Evolutionary conservation across 352 stramenopile genomes (phyloP).

Genomic region (Phytophthora pinifolia): DNA sequence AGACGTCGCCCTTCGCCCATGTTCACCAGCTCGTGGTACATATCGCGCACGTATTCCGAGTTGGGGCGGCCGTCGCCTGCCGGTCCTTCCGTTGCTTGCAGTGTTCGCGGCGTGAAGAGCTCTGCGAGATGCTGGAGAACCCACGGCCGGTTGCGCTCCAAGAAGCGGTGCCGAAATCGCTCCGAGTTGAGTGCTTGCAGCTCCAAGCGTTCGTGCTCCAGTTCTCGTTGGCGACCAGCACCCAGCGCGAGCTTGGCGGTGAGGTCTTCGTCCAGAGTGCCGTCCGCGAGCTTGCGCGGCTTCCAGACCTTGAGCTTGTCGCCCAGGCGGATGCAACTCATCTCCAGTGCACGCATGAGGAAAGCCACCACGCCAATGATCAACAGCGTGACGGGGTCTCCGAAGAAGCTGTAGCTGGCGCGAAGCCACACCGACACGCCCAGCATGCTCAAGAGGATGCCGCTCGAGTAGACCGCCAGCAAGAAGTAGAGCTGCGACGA

Average conservation of each 20-base stretch:
- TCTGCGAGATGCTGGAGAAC: constrained; percentile 96
- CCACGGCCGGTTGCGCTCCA: constrained; percentile 97
- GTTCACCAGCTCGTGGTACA: constrained; percentile 96
- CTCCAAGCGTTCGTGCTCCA: constrained; percentile 95
- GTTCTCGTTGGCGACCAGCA: constrained; percentile 92
- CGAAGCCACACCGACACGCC: constrained; percentile 93
- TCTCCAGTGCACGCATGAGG: constrained; percentile 70
- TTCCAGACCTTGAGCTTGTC: constrained; percentile 91
- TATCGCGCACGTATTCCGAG: constrained; percentile 94
- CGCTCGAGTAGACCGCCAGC: constrained; percentile 75
- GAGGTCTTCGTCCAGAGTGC: constrained; percentile 96
- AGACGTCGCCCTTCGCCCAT: constrained; percentile 90
- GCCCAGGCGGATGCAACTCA: constrained; percentile 61
- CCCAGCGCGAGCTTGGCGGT: constrained; percentile 94
- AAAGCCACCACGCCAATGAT: constrained; percentile 86
- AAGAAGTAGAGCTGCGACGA: constrained; percentile 95
- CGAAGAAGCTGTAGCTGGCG: constrained; percentile 93
- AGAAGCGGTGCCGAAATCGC: constrained; percentile 95
- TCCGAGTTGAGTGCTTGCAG: constrained; percentile 97
- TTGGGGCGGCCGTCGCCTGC: constrained; percentile 58
- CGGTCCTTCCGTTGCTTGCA: constrained; percentile 56
- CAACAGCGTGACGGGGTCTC: constrained; percentile 89
- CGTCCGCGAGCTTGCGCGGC: constrained; percentile 85
- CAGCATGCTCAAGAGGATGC: constrained; percentile 92
- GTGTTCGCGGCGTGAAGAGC: constrained; percentile 93